Conservation (phyloP, 2,329 filamentous ascomycete genomes). For the Sclerotinia sclerotiorum region DNA sequence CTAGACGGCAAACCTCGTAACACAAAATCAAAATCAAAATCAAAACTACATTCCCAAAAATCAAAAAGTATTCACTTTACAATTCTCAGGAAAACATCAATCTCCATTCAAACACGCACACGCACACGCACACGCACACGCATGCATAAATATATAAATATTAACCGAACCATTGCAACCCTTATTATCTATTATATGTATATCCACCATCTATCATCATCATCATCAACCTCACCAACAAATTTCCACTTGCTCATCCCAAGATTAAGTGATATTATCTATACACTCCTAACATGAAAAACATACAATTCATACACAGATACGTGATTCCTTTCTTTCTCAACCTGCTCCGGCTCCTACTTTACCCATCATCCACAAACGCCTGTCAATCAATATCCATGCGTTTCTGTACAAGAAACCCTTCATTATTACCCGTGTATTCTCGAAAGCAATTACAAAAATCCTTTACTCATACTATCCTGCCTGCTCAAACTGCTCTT, state of each 20-base stretch:
- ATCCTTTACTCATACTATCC: conserved; percentile 75
- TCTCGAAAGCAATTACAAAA: conserved; percentile 53
- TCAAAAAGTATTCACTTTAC: background rate
- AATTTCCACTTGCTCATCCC: background rate
- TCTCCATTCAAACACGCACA: conserved; percentile 5
- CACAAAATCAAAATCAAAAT: background rate
- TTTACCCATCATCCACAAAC: background rate
- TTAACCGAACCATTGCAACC: background rate
- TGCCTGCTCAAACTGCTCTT: conserved; percentile 64
- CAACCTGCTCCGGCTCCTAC: background rate
- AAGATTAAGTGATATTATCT: background rate
- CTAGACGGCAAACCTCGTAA: too few relatives aligned
- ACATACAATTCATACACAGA: conserved; percentile 10
- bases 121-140: background rate
- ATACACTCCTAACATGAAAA: conserved; percentile 10
- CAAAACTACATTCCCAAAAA: background rate
- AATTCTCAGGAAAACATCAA: background rate
- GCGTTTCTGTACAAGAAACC: background rate
- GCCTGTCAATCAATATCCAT: background rate
- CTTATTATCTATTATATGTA: background rate
- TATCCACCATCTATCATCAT: background rate
- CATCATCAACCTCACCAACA: too few relatives aligned
- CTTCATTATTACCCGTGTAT: background rate
- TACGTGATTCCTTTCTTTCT: background rate
- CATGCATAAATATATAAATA: conserved; percentile 9